Evolutionary conservation across 257 asterid species (phyloP).

Genomic region (Euphrasia confusa): DNA sequence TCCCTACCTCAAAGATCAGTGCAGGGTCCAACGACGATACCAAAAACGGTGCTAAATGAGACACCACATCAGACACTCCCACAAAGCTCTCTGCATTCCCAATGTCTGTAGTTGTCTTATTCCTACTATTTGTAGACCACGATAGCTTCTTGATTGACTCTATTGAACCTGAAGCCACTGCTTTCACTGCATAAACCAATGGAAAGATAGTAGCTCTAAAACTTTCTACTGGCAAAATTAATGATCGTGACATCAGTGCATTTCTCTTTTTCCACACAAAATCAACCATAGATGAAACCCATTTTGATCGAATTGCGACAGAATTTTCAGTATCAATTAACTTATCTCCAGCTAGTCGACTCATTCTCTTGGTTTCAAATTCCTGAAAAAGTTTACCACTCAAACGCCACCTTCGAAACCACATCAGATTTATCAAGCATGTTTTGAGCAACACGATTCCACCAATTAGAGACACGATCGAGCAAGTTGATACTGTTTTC

Average conservation of each 20-base stretch:
- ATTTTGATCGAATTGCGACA: conserved; percentile 74
- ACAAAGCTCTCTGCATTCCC: conserved; percentile 63
- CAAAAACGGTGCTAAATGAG: conserved; percentile 83
- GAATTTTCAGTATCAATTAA: conserved; percentile 84
- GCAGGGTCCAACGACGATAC: conserved; percentile 86
- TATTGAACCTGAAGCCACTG: conserved; percentile 72
- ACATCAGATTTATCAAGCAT: conserved; percentile 79
- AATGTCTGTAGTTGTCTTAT: conserved; percentile 28
- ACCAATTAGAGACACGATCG: conserved; percentile 83
- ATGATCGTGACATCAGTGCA: conserved; percentile 62
- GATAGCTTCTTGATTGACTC: conserved; percentile 73
- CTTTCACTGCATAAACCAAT: conserved; percentile 72
- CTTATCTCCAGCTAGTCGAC: conserved; percentile 88
- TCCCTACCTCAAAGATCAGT: conserved; percentile 82
- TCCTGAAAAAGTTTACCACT: conserved; percentile 81
- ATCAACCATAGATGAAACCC: conserved; percentile 78
- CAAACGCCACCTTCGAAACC: conserved; percentile 77
- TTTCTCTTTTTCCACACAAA: conserved; percentile 70
- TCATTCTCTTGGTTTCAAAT: conserved; percentile 83
- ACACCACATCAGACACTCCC: conserved; percentile 83
- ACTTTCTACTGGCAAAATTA: conserved; percentile 75
- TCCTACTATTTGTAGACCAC: conserved; percentile 44
- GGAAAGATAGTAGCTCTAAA: conserved; percentile 71
- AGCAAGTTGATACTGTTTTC: conserved; percentile 74
- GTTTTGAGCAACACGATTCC: conserved; percentile 68